Conservation (phyloP, 1,284 basidiomycete genomes). For the Ustilago trichophora region DNA sequence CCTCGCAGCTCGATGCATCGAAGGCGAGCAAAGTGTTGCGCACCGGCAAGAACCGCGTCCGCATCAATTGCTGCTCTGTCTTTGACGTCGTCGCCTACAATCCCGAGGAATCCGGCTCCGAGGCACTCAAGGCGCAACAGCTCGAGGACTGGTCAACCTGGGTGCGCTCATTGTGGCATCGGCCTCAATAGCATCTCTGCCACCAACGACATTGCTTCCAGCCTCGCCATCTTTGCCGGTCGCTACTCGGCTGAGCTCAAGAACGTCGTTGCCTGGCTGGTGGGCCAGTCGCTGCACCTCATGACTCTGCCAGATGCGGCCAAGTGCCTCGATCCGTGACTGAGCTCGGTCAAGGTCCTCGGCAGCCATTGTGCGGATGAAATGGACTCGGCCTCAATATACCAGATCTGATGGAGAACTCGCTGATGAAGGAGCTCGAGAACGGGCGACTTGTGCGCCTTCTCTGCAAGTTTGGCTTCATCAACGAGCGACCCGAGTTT, state of each 20-base stretch:
- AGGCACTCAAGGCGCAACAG: conserved; percentile 64
- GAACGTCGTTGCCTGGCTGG: conserved; percentile 79
- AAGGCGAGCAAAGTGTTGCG: conserved; percentile 87
- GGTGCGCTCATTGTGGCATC: conserved; percentile 85
- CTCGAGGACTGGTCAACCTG: conserved; percentile 89
- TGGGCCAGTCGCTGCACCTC: conserved; percentile 68
- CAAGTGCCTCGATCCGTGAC: conserved; percentile 73
- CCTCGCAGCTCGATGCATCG: conserved; percentile 82
- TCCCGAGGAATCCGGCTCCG: conserved; percentile 31
- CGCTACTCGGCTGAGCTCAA: conserved; percentile 84
- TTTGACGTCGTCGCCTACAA: conserved; percentile 63
- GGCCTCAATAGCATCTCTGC: conserved; percentile 76
- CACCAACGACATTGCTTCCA: conserved; percentile 75
- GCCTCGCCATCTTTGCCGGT: conserved; percentile 79
- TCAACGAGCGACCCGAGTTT: conserved; percentile 98
- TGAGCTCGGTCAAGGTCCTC: conserved; percentile 81
- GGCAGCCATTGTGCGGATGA: conserved; percentile 79
- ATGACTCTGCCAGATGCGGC: conserved; percentile 6
- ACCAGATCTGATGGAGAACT: conserved; percentile 82
- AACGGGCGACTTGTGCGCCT: conserved; percentile 92
- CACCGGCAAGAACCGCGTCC: conserved; percentile 81
- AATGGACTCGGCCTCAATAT: conserved; percentile 83
- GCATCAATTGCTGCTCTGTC: conserved; percentile 58
- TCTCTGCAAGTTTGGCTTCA: conserved; percentile 93
- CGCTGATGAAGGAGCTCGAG: conserved; percentile 90